A percentile compares a stretch with the other conserved stretches of the same genome.
Conservation (phyloP, 306 rosid species). For the Acacia melanoxylon region DNA sequence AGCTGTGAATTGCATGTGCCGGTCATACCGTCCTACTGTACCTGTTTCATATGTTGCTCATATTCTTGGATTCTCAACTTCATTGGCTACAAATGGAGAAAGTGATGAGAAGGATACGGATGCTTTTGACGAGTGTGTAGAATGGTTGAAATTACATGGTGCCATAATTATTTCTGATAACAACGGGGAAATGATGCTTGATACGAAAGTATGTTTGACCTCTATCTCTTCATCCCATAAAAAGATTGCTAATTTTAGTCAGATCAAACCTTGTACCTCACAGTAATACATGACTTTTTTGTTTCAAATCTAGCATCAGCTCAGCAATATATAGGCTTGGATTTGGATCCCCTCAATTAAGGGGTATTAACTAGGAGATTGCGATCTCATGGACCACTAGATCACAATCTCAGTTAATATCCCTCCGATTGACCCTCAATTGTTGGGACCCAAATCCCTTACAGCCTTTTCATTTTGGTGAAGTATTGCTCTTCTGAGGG, state of each 20-base stretch:
- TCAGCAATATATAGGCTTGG: neutral
- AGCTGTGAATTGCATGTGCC: slow-evolving; percentile 91
- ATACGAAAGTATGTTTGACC: slow-evolving; percentile 67
- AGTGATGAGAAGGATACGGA: slow-evolving; percentile 57
- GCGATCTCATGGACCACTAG: neutral
- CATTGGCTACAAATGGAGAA: slow-evolving; percentile 42
- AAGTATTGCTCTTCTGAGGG: neutral
- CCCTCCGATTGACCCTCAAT: neutral
- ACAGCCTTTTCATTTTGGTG: neutral
- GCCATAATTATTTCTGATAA: slow-evolving; percentile 64
- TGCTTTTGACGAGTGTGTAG: slow-evolving; percentile 80
- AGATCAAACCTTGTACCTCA: neutral
- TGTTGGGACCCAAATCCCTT: neutral
- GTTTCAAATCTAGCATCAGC: neutral
- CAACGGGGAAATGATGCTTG: slow-evolving; percentile 70
- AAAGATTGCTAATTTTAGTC: neutral
- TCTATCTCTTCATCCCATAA: slow-evolving; percentile 16
- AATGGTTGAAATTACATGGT: slow-evolving; percentile 96
- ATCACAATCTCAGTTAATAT: neutral
- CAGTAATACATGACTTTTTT: neutral
- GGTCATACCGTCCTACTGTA: slow-evolving; percentile 89
- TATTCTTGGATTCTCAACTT: slow-evolving; percentile 72
- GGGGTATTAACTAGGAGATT: neutral
- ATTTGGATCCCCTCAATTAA: neutral
- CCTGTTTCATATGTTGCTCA: slow-evolving; percentile 80